Evolutionary conservation across 805 yeast genomes (phyloP), one percentile per base, ranked within the genome.

Genomic region (Wickerhamiella brachini): DNA sequence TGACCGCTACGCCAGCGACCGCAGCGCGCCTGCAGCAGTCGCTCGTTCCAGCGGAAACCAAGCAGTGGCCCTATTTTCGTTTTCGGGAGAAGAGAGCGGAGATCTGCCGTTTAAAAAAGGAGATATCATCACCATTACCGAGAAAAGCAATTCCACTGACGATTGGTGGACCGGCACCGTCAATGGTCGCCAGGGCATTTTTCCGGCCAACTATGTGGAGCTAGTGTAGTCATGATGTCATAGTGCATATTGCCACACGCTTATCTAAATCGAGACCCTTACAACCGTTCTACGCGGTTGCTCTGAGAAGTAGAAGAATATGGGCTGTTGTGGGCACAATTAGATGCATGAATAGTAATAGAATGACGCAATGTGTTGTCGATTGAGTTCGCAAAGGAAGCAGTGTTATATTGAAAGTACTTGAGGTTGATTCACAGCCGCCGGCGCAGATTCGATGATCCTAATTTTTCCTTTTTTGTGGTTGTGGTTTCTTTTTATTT

Each of bases 161-260:
- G 97, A 93, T 65, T 93, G 98, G 98, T 93, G 98, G 98, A 87
- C 96, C 0, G 98, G 98, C 24, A 80, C 84, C 64, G 71, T 80
- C 50, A 85, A 84, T 58, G 90, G 94, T 12, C 69, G 69, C 54
- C 86, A 85, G 60, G 98, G 98, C 44, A 89, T 89, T 21, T 90
- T 90, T 76, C 98, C 98, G 9, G 98, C 98, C 2, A 90, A 90
- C 65, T 90, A 90, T 63, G 97, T 90, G 44, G 95, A 89, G 64
- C 68, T 89, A 60, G 77, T 80, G 49, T 82, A 63, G 59, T 31
- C 10, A 37, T 37, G 17, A 17, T 20, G 41, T 37, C 41, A 37
- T 37, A 17, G 17, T 13, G 41, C 41, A 37, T 17, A n/a, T 15
- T 17, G 5, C 4, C 20, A 9, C 38, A 10, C 10, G 38, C 41